Percentiles rank a stretch among this genome's conserved stretches.
Conservation (phyloP, 2,329 filamentous ascomycete genomes). For the Stemphylium vesicarium region DNA sequence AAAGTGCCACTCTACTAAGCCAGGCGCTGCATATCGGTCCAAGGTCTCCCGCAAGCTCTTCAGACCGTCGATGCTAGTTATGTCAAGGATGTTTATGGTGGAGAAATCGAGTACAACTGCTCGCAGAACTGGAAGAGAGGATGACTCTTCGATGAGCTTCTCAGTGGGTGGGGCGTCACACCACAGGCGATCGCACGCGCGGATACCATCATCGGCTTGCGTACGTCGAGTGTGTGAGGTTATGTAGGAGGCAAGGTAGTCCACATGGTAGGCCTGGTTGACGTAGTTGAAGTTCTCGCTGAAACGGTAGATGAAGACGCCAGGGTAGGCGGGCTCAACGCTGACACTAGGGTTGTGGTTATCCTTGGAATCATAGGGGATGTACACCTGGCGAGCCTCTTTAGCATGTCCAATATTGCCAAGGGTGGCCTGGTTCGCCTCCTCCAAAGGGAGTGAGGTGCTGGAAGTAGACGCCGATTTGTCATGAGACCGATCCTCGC, state of each 20-base stretch:
- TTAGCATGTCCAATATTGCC: not conserved
- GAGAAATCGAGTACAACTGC: conserved; percentile 65
- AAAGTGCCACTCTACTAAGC: conserved; percentile 53
- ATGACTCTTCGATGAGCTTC: conserved; percentile 13
- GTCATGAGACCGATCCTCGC: conserved; percentile 58
- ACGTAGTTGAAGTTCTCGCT: conserved; percentile 93
- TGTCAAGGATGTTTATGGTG: conserved; percentile 62
- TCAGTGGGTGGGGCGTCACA: conserved; percentile 55
- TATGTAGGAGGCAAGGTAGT: conserved; percentile 73
- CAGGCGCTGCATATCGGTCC: conserved; percentile 56
- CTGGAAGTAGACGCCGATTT: conserved; percentile 37
- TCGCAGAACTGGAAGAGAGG: conserved; percentile 55
- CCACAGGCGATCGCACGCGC: conserved; percentile 58
- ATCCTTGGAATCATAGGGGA: conserved; percentile 58
- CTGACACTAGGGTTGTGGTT: conserved; percentile 59
- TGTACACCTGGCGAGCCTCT: conserved; percentile 23
- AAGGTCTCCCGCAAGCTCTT: conserved; percentile 63
- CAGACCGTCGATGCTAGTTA: conserved; percentile 61
- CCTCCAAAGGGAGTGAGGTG: conserved; percentile 51
- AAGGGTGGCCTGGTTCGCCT: conserved; percentile 36
- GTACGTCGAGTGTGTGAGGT: conserved; percentile 54
- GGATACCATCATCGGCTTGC: conserved; percentile 25
- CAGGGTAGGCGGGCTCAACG: conserved; percentile 73
- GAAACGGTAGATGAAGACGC: conserved; percentile 94
- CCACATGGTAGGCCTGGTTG: conserved; percentile 83